Base-by-base conservation (phyloP, 2,329 filamentous ascomycete species). In the Epichloe glyceriae region DNA sequence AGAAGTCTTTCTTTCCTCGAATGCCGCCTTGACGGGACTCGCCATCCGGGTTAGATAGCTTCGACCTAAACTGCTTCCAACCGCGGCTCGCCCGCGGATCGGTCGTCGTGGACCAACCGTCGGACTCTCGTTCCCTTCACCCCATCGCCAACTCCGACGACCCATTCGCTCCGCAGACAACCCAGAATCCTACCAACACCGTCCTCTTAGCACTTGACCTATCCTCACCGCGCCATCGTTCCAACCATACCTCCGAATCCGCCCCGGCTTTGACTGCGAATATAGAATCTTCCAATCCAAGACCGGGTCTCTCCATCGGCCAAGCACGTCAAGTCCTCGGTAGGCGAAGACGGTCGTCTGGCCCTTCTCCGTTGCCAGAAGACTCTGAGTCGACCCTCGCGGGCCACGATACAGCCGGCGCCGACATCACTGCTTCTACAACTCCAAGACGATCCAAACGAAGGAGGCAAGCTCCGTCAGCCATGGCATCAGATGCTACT, bases 401-500 rank as follows among this genome's bases (percentile, higher is more conserved):
- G 53, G 48, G 56, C 58, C 53, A 59, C 59, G 51, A 52, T 49
- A 49, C 54, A 44, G 47, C 47, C 40, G 48, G 17, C 53, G 48
- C 52, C 47, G 53, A 43, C 22, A 50, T 52, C 46, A 52, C 50
- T 37, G 37, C 54, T 50, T 49, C 55, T 38, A 33, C 50, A 46
- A 43, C 51, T 44, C 55, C 52, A 44, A 55, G 47, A 47, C 60
- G 63, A 46, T 61, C 67, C 47, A 71, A 73, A 60, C 69, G 72
- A 61, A 83, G 83, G 70, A 79, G 82, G 66, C 76, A 76, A 66
- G 68, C 69, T 56, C 62, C 47, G 40, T 38, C 60, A 68, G 81
- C 67, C 65, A 87, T 86, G 82, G 75, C 80, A 70, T 72, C 76
- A 55, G 78, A 83, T 66, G 73, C 72, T 55, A 75, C 78, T 53